These are phyloP conservation scores for Venturia oleaginea DNA, from an alignment of 2,329 filamentous ascomycete species.

Conservation along the genomic window DNA sequence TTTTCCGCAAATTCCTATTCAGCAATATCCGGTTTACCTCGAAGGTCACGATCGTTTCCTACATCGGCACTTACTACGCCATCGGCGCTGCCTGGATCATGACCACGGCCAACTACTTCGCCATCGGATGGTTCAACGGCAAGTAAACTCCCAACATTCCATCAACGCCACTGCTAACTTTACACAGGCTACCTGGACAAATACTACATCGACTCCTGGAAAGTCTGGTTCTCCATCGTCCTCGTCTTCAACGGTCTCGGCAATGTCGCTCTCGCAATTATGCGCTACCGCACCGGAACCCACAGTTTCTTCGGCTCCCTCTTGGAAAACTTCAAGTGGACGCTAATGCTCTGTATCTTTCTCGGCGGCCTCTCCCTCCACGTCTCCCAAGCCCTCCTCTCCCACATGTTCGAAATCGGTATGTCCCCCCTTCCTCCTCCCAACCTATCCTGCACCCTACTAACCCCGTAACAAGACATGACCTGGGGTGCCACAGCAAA, in stretches of 20 bases:
- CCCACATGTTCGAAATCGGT: slow-evolving; percentile 63
- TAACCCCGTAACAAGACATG: slow-evolving; percentile 25
- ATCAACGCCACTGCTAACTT: too few species aligned
- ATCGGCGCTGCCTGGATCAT: slow-evolving; percentile 59
- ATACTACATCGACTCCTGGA: slow-evolving; percentile 59
- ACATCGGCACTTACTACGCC: slow-evolving; percentile 64
- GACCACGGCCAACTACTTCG: slow-evolving; percentile 60
- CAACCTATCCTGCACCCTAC: slow-evolving; percentile 60
- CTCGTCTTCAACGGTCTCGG: slow-evolving; percentile 56
- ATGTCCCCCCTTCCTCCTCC: slow-evolving; percentile 47
- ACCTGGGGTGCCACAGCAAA: slow-evolving; percentile 61
- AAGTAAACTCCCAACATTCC: too few species aligned
- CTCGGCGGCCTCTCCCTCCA: slow-evolving; percentile 74
- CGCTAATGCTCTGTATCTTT: slow-evolving; percentile 65
- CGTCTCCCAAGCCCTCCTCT: slow-evolving; percentile 67
- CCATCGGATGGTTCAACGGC: slow-evolving; percentile 58
- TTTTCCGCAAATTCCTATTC: slow-evolving; percentile 52
- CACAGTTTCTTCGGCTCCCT: slow-evolving; percentile 41
- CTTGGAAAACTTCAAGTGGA: slow-evolving; percentile 53
- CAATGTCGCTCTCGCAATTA: slow-evolving; percentile 51
- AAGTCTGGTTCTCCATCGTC: slow-evolving; percentile 53
- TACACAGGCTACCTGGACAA: slow-evolving; percentile 52
- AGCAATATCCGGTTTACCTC: slow-evolving; percentile 55
- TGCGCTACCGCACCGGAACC: slow-evolving; percentile 54
- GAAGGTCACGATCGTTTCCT: slow-evolving; percentile 63